Evolutionary conservation across 2,329 filamentous ascomycete species (phyloP), one percentile per base, ranked within the genome.

Genomic region (Nothomitra cinnamomea): DNA sequence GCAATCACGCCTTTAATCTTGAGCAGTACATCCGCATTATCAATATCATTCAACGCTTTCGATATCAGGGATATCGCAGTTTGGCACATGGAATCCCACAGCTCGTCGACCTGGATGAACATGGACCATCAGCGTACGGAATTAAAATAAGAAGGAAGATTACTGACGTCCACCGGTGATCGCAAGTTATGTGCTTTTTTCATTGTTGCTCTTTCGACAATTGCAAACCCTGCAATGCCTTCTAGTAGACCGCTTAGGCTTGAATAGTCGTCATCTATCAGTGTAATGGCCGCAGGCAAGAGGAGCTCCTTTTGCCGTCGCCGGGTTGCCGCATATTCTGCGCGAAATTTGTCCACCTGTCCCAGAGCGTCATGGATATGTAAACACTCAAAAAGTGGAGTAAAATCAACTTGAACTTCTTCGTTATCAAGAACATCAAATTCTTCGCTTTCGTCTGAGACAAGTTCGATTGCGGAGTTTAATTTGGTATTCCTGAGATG

Each of bases 51-150:
- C 3, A 98, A 71, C 0, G 87, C 83, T 60, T 83, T 86, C 0
- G 83, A 82, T 57, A 94, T 94, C 49, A 96, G 72, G 7, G 76
- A 77, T 59, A 96, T 87, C 0, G 87, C 83, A 45, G 83, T 82
- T 62, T 89, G 86, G 63, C 90, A 96, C 86, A 96, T 92, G 0
- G 89, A 95, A 62, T 96, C 90, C 92, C 92, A 98, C 1, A 98
- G 72, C 67, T 96, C 92, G 63, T 98, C 92, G n/a, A 95, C 81
- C 85, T 89, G 7, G 35, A 32, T 13, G 21, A 21, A 12, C 5
- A 35, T n/a, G n/a, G 40, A 32, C 21, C 49, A 17, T 38, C 36
- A 52, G 36, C 22, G 17, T n/a, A 22, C 13, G 13, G 17, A 42
- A 36, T 22, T 21, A 3, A 17, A 12, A 51, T 28, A n/a, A 36